Evolutionary conservation across 2,329 filamentous ascomycete genomes (phyloP).

Genomic region (Arthrobotrys conoides): DNA sequence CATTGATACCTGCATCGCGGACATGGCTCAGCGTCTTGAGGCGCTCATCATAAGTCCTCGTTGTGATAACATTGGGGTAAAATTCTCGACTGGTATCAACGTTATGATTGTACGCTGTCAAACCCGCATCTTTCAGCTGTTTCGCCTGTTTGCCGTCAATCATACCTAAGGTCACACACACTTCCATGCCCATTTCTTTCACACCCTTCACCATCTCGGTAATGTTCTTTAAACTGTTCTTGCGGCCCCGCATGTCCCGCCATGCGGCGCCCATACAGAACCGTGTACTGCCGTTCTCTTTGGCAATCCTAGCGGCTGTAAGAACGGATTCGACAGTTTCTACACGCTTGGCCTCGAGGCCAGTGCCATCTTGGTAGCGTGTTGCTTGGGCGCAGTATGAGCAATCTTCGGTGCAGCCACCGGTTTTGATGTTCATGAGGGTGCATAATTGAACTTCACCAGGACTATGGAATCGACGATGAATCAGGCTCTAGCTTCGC

Average conservation of each 20-base stretch:
- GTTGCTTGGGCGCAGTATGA: slow-evolving; percentile 93
- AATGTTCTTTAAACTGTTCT: slow-evolving; percentile 85
- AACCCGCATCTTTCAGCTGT: slow-evolving; percentile 84
- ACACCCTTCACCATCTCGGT: slow-evolving; percentile 88
- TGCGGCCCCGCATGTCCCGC: slow-evolving; percentile 93
- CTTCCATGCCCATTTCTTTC: slow-evolving; percentile 85
- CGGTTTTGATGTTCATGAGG: slow-evolving; percentile 96
- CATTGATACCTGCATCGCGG: slow-evolving; percentile 86
- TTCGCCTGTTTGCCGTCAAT: slow-evolving; percentile 84
- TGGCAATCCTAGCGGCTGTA: slow-evolving; percentile 81
- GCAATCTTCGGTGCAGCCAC: slow-evolving; percentile 92
- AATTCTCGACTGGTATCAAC: slow-evolving; percentile 91
- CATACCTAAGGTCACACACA: slow-evolving; percentile 94
- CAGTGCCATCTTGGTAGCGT: slow-evolving; percentile 76
- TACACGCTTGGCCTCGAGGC: slow-evolving; percentile 83
- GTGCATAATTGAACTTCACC: slow-evolving; percentile 91
- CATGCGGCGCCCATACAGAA: slow-evolving; percentile 97
- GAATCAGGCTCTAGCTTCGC: slow-evolving; percentile 76
- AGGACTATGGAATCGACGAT: slow-evolving; percentile 88
- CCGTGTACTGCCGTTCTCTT: slow-evolving; percentile 85
- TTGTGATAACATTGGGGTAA: slow-evolving; percentile 88
- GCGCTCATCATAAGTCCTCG: slow-evolving; percentile 87
- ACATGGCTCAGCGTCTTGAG: slow-evolving; percentile 84
- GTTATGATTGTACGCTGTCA: slow-evolving; percentile 96
- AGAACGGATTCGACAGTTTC: slow-evolving; percentile 85